Evolutionary conservation across 345 rosid genomes (phyloP).

Genomic region (Pelargonium nanum): DNA sequence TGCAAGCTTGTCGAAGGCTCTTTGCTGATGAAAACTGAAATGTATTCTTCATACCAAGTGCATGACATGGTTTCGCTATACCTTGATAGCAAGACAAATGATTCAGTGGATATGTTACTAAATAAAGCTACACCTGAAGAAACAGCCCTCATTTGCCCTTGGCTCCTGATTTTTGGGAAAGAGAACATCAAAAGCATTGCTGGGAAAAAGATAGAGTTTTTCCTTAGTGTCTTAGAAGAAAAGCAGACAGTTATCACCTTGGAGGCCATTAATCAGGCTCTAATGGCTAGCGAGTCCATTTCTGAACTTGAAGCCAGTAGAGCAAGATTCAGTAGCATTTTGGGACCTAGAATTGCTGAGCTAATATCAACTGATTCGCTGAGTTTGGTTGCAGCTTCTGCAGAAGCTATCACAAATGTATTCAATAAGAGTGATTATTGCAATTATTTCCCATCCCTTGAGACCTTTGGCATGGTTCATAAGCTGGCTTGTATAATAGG

Average conservation of each 20-base stretch:
- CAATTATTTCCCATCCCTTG: slow-evolving; percentile 19
- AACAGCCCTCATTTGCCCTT: slow-evolving; percentile 19
- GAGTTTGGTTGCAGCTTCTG: slow-evolving; percentile 13
- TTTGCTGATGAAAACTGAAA: slow-evolving; percentile 22
- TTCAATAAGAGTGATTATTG: slow-evolving; percentile 15
- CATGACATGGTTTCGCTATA: slow-evolving; percentile 29
- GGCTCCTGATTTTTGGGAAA: slow-evolving; percentile 24
- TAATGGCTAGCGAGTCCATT: slow-evolving; percentile 25
- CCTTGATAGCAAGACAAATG: slow-evolving; percentile 23
- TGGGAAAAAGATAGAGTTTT: slow-evolving; percentile 6
- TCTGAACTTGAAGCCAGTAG: slow-evolving; percentile 24
- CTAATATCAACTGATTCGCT: slow-evolving; percentile 19
- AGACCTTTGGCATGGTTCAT: slow-evolving; percentile 13
- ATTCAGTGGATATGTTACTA: slow-evolving; percentile 17
- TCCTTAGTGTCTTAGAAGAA: slow-evolving; percentile 11
- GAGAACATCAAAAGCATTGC: slow-evolving; percentile 14
- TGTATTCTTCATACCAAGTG: slow-evolving; percentile 18
- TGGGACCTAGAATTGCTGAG: slow-evolving; percentile 22
- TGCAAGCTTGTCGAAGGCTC: slow-evolving; percentile 31
- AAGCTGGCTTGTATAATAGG: slow-evolving; percentile 13
- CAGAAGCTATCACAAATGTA: slow-evolving; percentile 20
- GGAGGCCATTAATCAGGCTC: slow-evolving; percentile 21
- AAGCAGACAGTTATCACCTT: slow-evolving; percentile 11
- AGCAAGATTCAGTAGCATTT: slow-evolving; percentile 15
- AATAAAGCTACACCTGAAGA: slow-evolving; percentile 9